Evolutionary conservation across 2,329 filamentous ascomycete genomes (phyloP).

Genomic region (Neofusicoccum parvum): DNA sequence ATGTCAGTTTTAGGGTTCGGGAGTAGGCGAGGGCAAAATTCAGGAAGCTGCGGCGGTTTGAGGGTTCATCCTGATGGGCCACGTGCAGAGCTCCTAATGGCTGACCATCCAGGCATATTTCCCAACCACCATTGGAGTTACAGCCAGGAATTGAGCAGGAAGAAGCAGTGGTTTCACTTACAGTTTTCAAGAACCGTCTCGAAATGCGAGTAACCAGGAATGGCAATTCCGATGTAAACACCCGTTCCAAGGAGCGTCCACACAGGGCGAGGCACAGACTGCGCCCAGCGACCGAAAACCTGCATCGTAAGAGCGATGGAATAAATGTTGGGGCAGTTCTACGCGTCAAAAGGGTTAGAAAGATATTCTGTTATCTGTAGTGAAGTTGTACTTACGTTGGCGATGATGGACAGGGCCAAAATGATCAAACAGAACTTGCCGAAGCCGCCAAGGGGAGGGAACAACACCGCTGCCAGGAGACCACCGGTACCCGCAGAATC

Average conservation of each 20-base stretch:
- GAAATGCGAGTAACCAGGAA: slow-evolving; percentile 60
- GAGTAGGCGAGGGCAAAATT: no score
- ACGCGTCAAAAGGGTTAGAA: background rate
- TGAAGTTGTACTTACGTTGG: slow-evolving; percentile 47
- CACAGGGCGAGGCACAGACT: slow-evolving; percentile 66
- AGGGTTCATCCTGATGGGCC: no score
- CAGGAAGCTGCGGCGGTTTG: no score
- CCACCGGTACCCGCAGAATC: slow-evolving; percentile 63
- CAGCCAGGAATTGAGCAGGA: background rate
- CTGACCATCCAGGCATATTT: no score
- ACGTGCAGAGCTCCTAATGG: no score
- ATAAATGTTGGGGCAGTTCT: slow-evolving; percentile 64
- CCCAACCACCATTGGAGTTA: background rate
- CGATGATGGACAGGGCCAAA: slow-evolving; percentile 67
- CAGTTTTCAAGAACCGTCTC: slow-evolving; percentile 15
- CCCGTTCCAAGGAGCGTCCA: slow-evolving; percentile 66
- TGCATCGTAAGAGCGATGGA: slow-evolving; percentile 68
- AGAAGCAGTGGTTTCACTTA: background rate
- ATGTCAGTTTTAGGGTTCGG: no score
- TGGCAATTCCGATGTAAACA: slow-evolving; percentile 68
- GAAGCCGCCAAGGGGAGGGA: slow-evolving; percentile 65
- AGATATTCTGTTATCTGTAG: background rate
- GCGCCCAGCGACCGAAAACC: slow-evolving; percentile 61
- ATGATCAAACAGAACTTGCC: slow-evolving; percentile 72
- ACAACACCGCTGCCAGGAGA: slow-evolving; percentile 65